Base-by-base conservation (phyloP, 495 filamentous ascomycete species). In the Hypoxylon subgilvum region DNA sequence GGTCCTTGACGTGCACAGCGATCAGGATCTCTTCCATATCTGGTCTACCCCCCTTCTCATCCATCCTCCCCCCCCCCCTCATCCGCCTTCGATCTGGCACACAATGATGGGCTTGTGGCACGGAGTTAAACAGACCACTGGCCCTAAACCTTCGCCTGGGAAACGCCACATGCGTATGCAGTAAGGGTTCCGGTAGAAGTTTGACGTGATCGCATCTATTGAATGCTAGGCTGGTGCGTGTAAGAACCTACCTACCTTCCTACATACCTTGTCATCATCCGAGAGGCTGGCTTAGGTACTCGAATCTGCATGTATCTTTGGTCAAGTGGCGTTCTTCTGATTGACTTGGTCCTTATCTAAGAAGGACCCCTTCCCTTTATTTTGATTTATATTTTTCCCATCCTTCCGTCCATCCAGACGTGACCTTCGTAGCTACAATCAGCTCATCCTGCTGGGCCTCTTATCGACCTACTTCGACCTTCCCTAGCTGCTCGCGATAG, bases 121-220 rank as follows among this genome's bases (percentile, higher is more conserved):
- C 42, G 39, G 25, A 28, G 44, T 50, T 58, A 19, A 38, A 36
- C 12, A 46, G 28, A 41, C 30, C 36, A 50, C 42, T 57, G 53
- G 49, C 25, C 44, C 44, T 25, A 17, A 42, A 10, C 13, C 34
- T 46, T 35, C 19, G 42, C 32, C 43, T 30, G 46, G 25, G 36
- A 39, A n/a, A 43, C 53, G 61, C 61, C 61, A 58, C 54, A 52
- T 64, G 49, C 54, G 46, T 38, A 41, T 41, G 44, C 47, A 40
- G 34, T 38, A 44, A 45, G 61, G 61, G 42, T 41, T 32, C 44
- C 30, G 25, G 43, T 54, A 54, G 49, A 54, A 54, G 49, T 38
- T 64, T 42, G 16, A 50, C 43, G 49, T 43, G 36, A 54, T 55
- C 18, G 32, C 44, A 22, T n/a, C n/a, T 42, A 51, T 51, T 39